Evolutionary conservation across 176 grass and related monocot genomes (phyloP), one percentile per base, ranked within the genome.

Genomic region (Hsuehochloa calcarea): DNA sequence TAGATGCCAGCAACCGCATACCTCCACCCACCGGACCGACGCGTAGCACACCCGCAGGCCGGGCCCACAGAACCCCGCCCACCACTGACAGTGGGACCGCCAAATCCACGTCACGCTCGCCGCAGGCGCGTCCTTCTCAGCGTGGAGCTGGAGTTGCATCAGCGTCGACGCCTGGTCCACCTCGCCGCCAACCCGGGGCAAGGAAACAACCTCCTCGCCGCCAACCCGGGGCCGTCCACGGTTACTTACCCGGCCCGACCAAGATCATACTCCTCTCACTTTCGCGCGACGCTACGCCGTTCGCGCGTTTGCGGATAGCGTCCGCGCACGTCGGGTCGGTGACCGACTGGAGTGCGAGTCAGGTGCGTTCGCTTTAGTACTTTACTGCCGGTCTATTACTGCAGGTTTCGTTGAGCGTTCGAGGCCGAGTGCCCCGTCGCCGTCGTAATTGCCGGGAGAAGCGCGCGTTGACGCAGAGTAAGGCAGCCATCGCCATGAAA

Each of bases 91-190:
- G 38, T 12, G 5, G 83, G 88, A 56, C 63, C 84, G 50, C 59
- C 3, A 2, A 44, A 46, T 52, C 71, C 72, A 86, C 65, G 84
- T 90, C 84, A 58, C 37, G 26, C 54, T 75, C 64, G 29, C 70
- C 71, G 77, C 43, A 23, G 83, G 80, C 67, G 50, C 89, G 84
- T 87, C 89, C 80, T 87, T 49, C 44, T 90, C 80, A 74, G 84
- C 73, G 60, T 22, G 59, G 80, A 87, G 89, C 89, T 90, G 89
- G 89, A 45, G 74, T 90, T 80, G 74, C 80, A 74, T 90, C 89
- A 79, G 89, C 78, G 25, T 89, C 77, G 77, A 76, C 77, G 31
- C 65, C 78, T 71, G 87, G 34, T 58, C 63, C 80, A 56, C 34
- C 23, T 45, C 44, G 22, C 71, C 45, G 87, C 81, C n/a, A n/a